Percentiles rank a stretch among this genome's conserved stretches.
Conservation (phyloP, 208 protist genomes). For the Herpetomonas tarakana region DNA sequence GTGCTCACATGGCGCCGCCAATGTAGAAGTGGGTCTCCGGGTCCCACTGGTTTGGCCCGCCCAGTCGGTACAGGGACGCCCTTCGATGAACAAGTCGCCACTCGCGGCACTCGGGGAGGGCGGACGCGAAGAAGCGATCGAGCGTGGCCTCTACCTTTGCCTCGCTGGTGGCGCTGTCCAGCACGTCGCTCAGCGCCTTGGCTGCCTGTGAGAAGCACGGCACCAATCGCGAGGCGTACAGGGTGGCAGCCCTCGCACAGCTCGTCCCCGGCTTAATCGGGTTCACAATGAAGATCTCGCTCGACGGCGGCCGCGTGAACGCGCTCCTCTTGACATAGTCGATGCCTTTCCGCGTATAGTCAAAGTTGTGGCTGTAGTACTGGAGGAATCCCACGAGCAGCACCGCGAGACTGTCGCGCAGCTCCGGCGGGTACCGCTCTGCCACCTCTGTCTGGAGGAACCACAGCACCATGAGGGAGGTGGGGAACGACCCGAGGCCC, state of each 20-base stretch:
- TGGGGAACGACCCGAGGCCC: conserved; percentile 85
- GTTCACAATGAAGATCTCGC: conserved; percentile 69
- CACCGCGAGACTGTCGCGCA: conserved; percentile 39
- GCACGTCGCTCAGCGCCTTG: conserved; percentile 20
- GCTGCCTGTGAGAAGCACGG: conserved; percentile 48
- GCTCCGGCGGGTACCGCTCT: conserved; percentile 26
- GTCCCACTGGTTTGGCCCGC: conserved; percentile 56
- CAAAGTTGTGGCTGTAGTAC: conserved; percentile 71
- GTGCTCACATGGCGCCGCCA: conserved; percentile 28
- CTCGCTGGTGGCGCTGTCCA: conserved; percentile 15
- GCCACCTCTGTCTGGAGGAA: conserved; percentile 56
- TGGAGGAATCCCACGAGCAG: conserved; percentile 70
- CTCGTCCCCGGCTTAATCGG: conserved; percentile 56
- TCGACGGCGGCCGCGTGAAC: conserved; percentile 38
- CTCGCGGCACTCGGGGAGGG: conserved; percentile 7
- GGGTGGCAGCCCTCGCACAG: conserved; percentile 60
- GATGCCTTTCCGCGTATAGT: conserved; percentile 47
- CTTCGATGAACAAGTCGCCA: neutral
- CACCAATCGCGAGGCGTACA: conserved; percentile 39
- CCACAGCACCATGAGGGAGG: conserved; percentile 76
- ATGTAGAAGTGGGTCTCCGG: conserved; percentile 46
- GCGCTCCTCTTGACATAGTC: conserved; percentile 53
- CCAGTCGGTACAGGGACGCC: neutral
- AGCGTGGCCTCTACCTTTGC: conserved; percentile 10
- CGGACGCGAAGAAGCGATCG: conserved; percentile 15